Evolutionary conservation across 176 grass and related monocot species (phyloP), one percentile per base, ranked within the genome.

Genomic region (Ananas comosus): DNA sequence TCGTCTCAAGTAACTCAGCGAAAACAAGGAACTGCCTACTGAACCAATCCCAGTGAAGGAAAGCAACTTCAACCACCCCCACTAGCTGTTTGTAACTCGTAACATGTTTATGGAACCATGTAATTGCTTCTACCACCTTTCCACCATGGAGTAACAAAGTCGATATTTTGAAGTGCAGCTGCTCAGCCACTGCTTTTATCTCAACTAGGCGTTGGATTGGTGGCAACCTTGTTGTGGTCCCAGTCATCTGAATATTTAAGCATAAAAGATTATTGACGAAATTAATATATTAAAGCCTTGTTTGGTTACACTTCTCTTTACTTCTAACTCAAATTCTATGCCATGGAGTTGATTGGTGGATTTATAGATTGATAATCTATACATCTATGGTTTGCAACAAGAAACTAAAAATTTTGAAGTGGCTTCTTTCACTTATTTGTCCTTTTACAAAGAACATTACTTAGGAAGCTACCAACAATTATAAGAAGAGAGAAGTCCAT

Each of bases 21-120:
- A 99, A 93, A 54, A 93, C 89, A 50, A 99, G 89, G 72, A 91
- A 99, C 72, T 99, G 94, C 74, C 82, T 86, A 68, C 94, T 86
- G 74, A 90, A 86, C 94, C 94, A 99, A 58, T 93, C 89, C 94
- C 94, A 99, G 66, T 99, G 94, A 80, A 99, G 81, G 72, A 93
- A 93, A 70, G 83, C 85, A 78, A 83, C 85, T 80, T 90, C 84
- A 76, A 84, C 69, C 49, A 50, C 71, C 68, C 94, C 94, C 52
- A 86, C 82, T 73, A 91, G 74, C 42, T 67, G 82, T 78, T 80
- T 80, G 67, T 93, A 93, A 42, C 86, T 84, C 77, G 66, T 79
- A 68, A 87, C 81, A 72, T 99, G 87, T 69, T 93, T 99, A 66
- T 76, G 75, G 67, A 99, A 93, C 82, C 94, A 92, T 81, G 82